Base-by-base conservation (phyloP, 2,329 filamentous ascomycete genomes). In the Harringtonia aguacate region DNA sequence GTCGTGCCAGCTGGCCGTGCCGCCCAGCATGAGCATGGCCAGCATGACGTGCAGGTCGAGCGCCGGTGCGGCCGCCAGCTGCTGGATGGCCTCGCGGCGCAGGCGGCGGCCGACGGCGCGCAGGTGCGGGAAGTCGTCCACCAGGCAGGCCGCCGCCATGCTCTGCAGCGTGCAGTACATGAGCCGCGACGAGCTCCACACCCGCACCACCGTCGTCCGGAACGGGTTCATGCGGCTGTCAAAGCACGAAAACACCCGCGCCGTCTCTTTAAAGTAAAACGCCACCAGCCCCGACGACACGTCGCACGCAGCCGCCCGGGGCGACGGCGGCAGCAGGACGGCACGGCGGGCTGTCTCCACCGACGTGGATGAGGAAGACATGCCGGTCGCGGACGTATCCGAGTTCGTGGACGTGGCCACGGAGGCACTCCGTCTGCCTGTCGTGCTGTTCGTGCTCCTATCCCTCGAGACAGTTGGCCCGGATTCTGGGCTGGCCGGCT, bases 201-300 rank as follows among this genome's bases (percentile, higher is more conserved):
- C 31, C 8, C 40, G 39, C 66, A 63, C 62, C 66, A 76, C 10
- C 69, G 63, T 22, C 65, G 69, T 22, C 62, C 73, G 62, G 53
- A 76, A 77, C 2, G 73, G 73, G 51, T 77, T 78, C 52, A 75
- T 63, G 31, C 66, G 61, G 30, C 72, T 75, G 57, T 77, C 50
- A 29, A 74, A 77, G 52, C 69, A 73, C 27, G 73, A 77, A 52
- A 73, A 77, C 3, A 76, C 53, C 9, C 64, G 66, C 24, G 72
- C 73, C 3, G 75, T 70, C 44, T 74, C 70, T 50, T 71, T 70
- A 59, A 77, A 77, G 50, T 77, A 77, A 48, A 77, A 73, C 42
- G 75, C 70, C n/a, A 77, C 68, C 21, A 77, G 58, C 18, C 70
- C 64, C 43, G 67, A 72, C 21, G 68, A 67, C 9, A 67, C 58